Percentiles rank a stretch among this genome's conserved stretches.
phyloP scores from a whole-genome alignment of 2,329 filamentous ascomycete species.

The Exophiala sp. region DNA sequence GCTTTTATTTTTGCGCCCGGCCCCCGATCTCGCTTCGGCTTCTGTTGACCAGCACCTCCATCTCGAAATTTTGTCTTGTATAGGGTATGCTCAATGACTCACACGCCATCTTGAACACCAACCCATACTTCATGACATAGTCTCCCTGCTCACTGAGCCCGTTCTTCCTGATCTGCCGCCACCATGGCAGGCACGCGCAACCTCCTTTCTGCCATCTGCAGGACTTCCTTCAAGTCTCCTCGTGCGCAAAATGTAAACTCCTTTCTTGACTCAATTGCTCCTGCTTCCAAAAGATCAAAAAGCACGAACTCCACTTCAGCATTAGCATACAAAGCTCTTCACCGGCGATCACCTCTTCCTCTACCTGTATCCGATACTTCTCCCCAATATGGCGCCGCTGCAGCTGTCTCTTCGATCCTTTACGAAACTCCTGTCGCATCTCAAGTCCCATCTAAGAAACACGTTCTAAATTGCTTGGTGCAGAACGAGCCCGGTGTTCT shows the following conservation, averaged over 20 bases:
- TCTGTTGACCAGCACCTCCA: neutral
- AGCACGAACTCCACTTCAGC: slow-evolving; percentile 74
- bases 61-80: neutral
- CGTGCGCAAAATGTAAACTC: slow-evolving; percentile 13
- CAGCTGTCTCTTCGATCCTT: slow-evolving; percentile 95
- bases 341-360: slow-evolving; percentile 80
- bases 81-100: slow-evolving; percentile 1
- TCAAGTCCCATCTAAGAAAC: slow-evolving; percentile 79
- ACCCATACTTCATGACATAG: neutral
- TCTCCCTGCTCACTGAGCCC: neutral
- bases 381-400: slow-evolving; percentile 80
- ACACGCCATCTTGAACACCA: slow-evolving; percentile 4
- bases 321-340: slow-evolving; percentile 94
- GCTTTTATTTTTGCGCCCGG: neutral
- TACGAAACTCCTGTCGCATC: slow-evolving; percentile 94
- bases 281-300: slow-evolving; percentile 19
- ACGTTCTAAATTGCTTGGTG: slow-evolving; percentile 96
- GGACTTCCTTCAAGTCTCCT: slow-evolving; percentile 20
- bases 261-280: slow-evolving; percentile 17
- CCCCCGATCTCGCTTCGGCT: slow-evolving; percentile 1
- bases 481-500: slow-evolving; percentile 98
- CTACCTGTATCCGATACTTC: slow-evolving; percentile 73
- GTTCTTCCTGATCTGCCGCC: slow-evolving; percentile 11
- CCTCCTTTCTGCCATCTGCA: slow-evolving; percentile 36
- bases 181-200: slow-evolving; percentile 42